phyloP scores from a whole-genome alignment of 345 rosid species.

The Gossypium raimondii region DNA sequence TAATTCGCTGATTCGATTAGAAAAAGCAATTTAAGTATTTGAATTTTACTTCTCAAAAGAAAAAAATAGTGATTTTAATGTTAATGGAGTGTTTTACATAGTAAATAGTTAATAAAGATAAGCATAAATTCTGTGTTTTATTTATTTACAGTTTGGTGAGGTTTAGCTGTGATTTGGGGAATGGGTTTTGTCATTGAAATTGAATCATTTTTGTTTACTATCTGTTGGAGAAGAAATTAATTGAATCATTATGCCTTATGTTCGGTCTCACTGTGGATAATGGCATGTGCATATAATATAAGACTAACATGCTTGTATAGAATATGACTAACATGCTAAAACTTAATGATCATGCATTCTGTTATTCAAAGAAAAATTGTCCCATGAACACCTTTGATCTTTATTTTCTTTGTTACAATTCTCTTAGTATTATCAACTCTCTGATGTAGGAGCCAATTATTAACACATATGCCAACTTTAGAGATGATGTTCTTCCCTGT shows the following conservation, averaged over 20 bases:
- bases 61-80: too few relatives aligned
- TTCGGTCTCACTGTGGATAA: background rate
- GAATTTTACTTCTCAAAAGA: too few relatives aligned
- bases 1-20: background rate
- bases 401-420: background rate
- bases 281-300: background rate
- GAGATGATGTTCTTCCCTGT: conserved; percentile 97
- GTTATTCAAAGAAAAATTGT: too few relatives aligned
- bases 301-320: background rate
- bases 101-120: background rate
- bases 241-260: background rate
- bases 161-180: too few relatives aligned
- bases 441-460: conserved; percentile 76
- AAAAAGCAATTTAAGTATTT: too few relatives aligned
- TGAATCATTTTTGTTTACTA: background rate
- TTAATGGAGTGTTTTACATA: too few relatives aligned
- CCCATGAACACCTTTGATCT: background rate
- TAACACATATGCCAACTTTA: conserved; percentile 79
- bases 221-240: conserved; percentile 1
- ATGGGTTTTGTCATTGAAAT: background rate
- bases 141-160: too few relatives aligned
- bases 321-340: background rate
- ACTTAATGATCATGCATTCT: background rate
- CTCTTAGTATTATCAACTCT: conserved; percentile 20
- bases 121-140: background rate